These are phyloP conservation scores for Pythium sukuiense DNA, from an alignment of 352 stramenopile species.

Conservation along the genomic window DNA sequence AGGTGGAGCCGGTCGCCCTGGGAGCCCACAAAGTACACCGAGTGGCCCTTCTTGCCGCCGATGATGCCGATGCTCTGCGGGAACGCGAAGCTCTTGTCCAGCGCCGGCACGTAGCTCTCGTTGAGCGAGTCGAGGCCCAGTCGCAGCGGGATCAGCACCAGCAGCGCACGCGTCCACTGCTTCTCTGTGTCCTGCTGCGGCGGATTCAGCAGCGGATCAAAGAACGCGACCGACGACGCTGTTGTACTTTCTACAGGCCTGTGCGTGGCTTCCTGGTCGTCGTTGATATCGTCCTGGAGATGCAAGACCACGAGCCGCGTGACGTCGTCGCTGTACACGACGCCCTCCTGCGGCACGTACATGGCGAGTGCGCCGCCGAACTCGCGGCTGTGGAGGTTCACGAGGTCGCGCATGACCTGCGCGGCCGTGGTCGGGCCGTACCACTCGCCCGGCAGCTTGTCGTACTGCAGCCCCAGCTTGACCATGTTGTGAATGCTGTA, in stretches of 20 bases:
- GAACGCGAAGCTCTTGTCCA: slow-evolving; percentile 85
- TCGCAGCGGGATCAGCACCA: slow-evolving; percentile 92
- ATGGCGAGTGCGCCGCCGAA: slow-evolving; percentile 51
- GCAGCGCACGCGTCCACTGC: slow-evolving; percentile 85
- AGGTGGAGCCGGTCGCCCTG: slow-evolving; percentile 80
- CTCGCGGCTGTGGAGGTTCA: slow-evolving; percentile 65
- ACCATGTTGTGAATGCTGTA: slow-evolving; percentile 94
- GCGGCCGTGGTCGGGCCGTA: slow-evolving; percentile 90
- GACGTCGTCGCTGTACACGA: slow-evolving; percentile 82
- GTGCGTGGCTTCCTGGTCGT: slow-evolving; percentile 1
- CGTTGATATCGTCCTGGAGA: slow-evolving; percentile 31
- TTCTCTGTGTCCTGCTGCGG: slow-evolving; percentile 42
- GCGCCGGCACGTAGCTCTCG: slow-evolving; percentile 68
- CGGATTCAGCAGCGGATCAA: slow-evolving; percentile 83
- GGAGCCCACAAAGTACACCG: slow-evolving; percentile 95
- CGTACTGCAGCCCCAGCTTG: slow-evolving; percentile 87
- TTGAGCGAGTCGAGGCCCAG: slow-evolving; percentile 90
- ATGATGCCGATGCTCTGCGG: slow-evolving; percentile 94
- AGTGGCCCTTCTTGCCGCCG: slow-evolving; percentile 92
- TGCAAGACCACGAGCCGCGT: slow-evolving; percentile 70
- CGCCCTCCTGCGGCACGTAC: slow-evolving; percentile 84
- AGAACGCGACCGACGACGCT: slow-evolving; percentile 45
- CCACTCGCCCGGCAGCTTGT: slow-evolving; percentile 92
- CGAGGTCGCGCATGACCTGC: slow-evolving; percentile 86
- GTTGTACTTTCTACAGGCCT: background rate